These are phyloP conservation scores for Russula dissimulans DNA, from an alignment of 768 basidiomycete genomes.

Conservation along the genomic window DNA sequence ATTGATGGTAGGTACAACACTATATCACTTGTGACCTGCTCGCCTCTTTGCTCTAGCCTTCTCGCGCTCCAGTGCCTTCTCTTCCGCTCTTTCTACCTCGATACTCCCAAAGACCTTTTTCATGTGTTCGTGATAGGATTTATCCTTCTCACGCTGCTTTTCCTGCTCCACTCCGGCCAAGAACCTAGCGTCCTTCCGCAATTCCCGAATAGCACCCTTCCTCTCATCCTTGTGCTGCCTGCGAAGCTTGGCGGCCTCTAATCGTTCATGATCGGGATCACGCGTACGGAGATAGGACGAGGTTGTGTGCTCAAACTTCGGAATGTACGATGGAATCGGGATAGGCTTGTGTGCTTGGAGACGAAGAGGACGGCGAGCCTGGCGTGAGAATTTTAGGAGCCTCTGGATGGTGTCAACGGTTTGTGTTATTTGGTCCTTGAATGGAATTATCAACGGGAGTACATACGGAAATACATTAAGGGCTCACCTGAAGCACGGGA, in stretches of 20 bases:
- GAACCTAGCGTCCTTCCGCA: slow-evolving; percentile 93
- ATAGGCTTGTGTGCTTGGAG: slow-evolving; percentile 95
- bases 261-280: slow-evolving; percentile 90
- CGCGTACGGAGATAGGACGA: slow-evolving; percentile 70
- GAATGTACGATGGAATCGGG: slow-evolving; percentile 86
- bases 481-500: slow-evolving; percentile 46
- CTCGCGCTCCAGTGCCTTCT: slow-evolving; percentile 85
- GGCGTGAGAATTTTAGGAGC: slow-evolving; percentile 61
- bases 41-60: slow-evolving; percentile 69
- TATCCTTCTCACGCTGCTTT: slow-evolving; percentile 80
- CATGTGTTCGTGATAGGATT: slow-evolving; percentile 71
- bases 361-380: slow-evolving; percentile 66
- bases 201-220: slow-evolving; percentile 93
- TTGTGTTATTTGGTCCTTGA: slow-evolving; percentile 2
- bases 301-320: slow-evolving; percentile 77
- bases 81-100: slow-evolving; percentile 86
- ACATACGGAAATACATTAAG: background rate
- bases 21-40: slow-evolving; percentile 57
- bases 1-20: too few relatives aligned
- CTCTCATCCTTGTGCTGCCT: slow-evolving; percentile 88
- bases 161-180: slow-evolving; percentile 81
- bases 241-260: slow-evolving; percentile 77
- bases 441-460: background rate
- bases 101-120: slow-evolving; percentile 68
- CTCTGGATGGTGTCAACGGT: slow-evolving; percentile 29